A percentile compares a stretch with the other conserved stretches of the same genome.
These are phyloP conservation scores for Nemania sp. DNA, from an alignment of 2,329 filamentous ascomycete species.

Conservation along the genomic window DNA sequence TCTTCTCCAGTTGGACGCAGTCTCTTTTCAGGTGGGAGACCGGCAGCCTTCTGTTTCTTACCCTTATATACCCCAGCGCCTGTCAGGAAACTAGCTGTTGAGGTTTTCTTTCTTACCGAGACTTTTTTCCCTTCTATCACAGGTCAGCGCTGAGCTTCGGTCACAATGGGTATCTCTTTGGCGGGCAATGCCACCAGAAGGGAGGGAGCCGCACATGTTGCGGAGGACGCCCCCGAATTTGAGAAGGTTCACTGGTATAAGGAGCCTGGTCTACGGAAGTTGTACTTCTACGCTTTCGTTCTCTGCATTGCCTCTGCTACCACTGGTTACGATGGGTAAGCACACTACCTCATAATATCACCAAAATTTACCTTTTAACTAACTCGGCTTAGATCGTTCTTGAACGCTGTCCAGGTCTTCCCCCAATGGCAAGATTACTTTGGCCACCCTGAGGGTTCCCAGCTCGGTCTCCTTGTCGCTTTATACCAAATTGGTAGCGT, in stretches of 20 bases:
- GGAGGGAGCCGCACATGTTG: conserved; percentile 37
- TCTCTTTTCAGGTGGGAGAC: conserved; percentile 6
- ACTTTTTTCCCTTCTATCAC: background rate
- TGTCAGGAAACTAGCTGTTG: conserved; percentile 5
- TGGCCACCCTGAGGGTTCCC: conserved; percentile 46
- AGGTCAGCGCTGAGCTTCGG: conserved; percentile 1
- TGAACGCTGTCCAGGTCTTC: conserved; percentile 50
- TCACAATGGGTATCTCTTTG: conserved; percentile 29
- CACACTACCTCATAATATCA: background rate
- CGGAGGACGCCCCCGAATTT: conserved; percentile 54
- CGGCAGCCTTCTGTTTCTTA: conserved; percentile 6
- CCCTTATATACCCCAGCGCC: background rate
- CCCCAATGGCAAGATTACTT: conserved; percentile 53
- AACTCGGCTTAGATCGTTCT: conserved; percentile 44
- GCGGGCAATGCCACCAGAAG: conserved; percentile 11
- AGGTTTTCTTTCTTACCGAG: conserved; percentile 1
- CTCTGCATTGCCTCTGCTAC: conserved; percentile 59
- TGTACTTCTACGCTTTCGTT: conserved; percentile 57
- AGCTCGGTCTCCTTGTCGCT: conserved; percentile 58
- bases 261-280: conserved; percentile 58
- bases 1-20: conserved; percentile 2
- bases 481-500: conserved; percentile 64
- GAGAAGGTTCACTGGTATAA: conserved; percentile 55
- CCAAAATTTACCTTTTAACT: conserved; percentile 11
- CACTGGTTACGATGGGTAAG: conserved; percentile 59